These are phyloP conservation scores for Tolypocladium album DNA, from an alignment of 2,329 filamentous ascomycete species.

Conservation along the genomic window DNA sequence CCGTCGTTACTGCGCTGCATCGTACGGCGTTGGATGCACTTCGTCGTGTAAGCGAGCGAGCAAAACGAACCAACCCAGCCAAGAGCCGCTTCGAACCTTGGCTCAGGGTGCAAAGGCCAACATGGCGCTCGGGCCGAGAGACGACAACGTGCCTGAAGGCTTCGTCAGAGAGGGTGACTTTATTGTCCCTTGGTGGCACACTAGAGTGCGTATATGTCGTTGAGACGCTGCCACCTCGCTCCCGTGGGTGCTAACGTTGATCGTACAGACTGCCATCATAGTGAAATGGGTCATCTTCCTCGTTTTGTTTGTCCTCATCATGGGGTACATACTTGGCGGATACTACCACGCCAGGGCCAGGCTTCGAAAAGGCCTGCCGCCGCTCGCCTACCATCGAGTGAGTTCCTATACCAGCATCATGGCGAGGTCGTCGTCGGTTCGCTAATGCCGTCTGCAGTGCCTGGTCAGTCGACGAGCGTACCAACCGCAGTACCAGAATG, in stretches of 20 bases:
- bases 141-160: constrained; percentile 2
- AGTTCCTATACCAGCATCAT: constrained; percentile 9
- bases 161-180: constrained; percentile 3
- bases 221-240: background rate
- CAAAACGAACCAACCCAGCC: background rate
- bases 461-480: constrained; percentile 32
- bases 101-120: background rate
- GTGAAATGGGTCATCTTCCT: constrained; percentile 64
- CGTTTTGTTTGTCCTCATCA: constrained; percentile 45
- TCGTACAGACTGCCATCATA: constrained; percentile 45
- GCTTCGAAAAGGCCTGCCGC: constrained; percentile 52
- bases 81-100: background rate
- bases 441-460: constrained; percentile 26
- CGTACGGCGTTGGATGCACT: background rate
- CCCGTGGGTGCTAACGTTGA: background rate
- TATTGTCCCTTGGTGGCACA: constrained; percentile 18
- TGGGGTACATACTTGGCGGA: constrained; percentile 54
- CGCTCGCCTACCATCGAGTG: constrained; percentile 62
- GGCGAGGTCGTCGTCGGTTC: background rate
- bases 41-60: background rate
- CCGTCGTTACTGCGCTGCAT: background rate
- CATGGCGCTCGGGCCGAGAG: background rate
- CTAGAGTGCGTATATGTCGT: constrained; percentile 9
- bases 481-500: constrained; percentile 4
- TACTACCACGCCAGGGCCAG: constrained; percentile 60